Conservation (phyloP, 441 rosid species). For the Kokia cookei region DNA sequence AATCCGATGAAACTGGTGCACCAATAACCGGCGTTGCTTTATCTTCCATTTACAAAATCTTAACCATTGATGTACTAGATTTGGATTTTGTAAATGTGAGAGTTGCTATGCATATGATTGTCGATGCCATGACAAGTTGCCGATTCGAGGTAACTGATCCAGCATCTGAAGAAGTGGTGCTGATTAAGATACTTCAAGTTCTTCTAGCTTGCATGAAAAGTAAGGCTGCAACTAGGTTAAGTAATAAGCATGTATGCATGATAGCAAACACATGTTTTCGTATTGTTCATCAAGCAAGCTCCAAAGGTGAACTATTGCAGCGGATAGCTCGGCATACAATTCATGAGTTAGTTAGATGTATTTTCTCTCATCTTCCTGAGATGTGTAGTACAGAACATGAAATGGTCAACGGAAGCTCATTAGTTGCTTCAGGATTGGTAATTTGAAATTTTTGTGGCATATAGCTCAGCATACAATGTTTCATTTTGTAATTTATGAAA, state of each 20-base stretch:
- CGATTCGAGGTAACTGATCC: slow-evolving; percentile 98
- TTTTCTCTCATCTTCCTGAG: slow-evolving; percentile 80
- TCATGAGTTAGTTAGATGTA: slow-evolving; percentile 86
- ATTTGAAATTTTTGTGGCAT: not conserved
- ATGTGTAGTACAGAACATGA: slow-evolving; percentile 39
- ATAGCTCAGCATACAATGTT: not conserved
- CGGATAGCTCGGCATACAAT: slow-evolving; percentile 88
- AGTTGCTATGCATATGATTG: slow-evolving; percentile 78
- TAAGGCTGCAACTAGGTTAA: slow-evolving; percentile 70
- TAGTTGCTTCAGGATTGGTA: slow-evolving; percentile 32
- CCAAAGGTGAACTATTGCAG: slow-evolving; percentile 86
- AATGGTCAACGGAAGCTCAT: slow-evolving; percentile 34
- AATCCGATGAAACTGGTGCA: slow-evolving; percentile 91
- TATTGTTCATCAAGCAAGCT: slow-evolving; percentile 90
- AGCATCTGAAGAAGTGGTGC: slow-evolving; percentile 90
- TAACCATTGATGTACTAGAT: slow-evolving; percentile 71
- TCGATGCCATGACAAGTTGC: slow-evolving; percentile 85
- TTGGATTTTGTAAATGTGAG: slow-evolving; percentile 64
- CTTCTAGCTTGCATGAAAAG: slow-evolving; percentile 89
- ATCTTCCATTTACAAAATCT: slow-evolving; percentile 85
- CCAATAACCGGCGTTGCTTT: slow-evolving; percentile 95
- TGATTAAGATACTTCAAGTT: slow-evolving; percentile 98
- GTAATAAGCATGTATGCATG: slow-evolving; percentile 85
- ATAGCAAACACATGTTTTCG: slow-evolving; percentile 88
- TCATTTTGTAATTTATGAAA: not conserved